Evolutionary conservation across 306 rosid genomes (phyloP).

Genomic region (Arachis hypogaea): DNA sequence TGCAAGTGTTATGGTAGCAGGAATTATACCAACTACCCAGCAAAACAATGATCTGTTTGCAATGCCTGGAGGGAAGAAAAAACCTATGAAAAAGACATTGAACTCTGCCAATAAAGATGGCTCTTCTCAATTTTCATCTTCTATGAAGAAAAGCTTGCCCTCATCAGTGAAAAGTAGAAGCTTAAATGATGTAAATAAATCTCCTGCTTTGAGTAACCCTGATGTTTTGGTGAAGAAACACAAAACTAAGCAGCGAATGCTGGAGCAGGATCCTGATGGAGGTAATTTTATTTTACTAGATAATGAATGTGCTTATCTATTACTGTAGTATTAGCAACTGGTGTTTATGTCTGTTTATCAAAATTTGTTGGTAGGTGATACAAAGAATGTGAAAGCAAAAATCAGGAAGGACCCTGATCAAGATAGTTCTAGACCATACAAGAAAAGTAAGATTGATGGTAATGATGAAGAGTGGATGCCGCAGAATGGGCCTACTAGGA

Average conservation of each 20-base stretch:
- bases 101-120: constrained; percentile 51
- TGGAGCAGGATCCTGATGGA: constrained; percentile 57
- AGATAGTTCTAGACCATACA: constrained; percentile 69
- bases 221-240: constrained; percentile 61
- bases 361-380: constrained; percentile 61
- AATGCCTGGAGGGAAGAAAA: constrained; percentile 62
- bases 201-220: constrained; percentile 60
- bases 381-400: constrained; percentile 65
- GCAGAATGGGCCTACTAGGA: constrained; percentile 55
- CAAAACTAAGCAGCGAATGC: constrained; percentile 60
- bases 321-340: constrained; percentile 14
- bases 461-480: constrained; percentile 63
- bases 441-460: constrained; percentile 65
- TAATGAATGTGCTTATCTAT: constrained; percentile 34
- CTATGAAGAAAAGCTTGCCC: constrained; percentile 54
- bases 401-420: constrained; percentile 67
- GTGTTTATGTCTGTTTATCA: constrained; percentile 35
- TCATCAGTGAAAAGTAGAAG: constrained; percentile 64
- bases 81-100: constrained; percentile 48
- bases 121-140: constrained; percentile 48
- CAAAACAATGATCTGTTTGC: constrained; percentile 52
- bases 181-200: constrained; percentile 67
- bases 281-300: constrained; percentile 55
- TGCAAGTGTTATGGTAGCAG: constrained; percentile 51
- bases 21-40: constrained; percentile 48